These are phyloP conservation scores for Truncatella angustata DNA, from an alignment of 2,329 filamentous ascomycete genomes.

Conservation along the genomic window DNA sequence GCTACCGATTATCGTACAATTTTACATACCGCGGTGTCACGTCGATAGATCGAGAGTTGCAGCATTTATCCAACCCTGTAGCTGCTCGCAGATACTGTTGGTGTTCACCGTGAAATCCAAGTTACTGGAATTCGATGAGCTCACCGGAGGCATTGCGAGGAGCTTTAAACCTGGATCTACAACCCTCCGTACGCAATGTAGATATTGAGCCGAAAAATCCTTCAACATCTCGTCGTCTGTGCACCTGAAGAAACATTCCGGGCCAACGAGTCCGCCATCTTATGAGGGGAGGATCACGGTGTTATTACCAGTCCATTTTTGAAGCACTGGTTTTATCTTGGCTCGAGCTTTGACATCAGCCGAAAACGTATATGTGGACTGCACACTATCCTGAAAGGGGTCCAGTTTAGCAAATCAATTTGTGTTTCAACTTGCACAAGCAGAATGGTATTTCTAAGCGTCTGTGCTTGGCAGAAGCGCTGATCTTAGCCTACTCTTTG, in stretches of 20 bases:
- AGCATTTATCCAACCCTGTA: no score
- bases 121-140: no score
- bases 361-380: background rate
- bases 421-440: background rate
- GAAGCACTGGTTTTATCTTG: background rate
- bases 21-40: no score
- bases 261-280: background rate
- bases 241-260: background rate
- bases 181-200: background rate
- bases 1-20: no score
- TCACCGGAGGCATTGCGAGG: background rate
- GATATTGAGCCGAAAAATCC: background rate
- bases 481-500: background rate
- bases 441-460: background rate
- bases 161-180: background rate
- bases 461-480: constrained; percentile 4
- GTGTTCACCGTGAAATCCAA: no score
- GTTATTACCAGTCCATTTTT: background rate
- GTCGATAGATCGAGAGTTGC: no score
- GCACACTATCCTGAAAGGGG: no score
- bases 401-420: no score
- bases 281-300: background rate
- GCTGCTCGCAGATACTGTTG: no score
- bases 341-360: background rate
- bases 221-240: background rate